Evolutionary conservation across 331 rosid genomes (phyloP), one percentile per base, ranked within the genome.

Genomic region (Acacia pycnantha): DNA sequence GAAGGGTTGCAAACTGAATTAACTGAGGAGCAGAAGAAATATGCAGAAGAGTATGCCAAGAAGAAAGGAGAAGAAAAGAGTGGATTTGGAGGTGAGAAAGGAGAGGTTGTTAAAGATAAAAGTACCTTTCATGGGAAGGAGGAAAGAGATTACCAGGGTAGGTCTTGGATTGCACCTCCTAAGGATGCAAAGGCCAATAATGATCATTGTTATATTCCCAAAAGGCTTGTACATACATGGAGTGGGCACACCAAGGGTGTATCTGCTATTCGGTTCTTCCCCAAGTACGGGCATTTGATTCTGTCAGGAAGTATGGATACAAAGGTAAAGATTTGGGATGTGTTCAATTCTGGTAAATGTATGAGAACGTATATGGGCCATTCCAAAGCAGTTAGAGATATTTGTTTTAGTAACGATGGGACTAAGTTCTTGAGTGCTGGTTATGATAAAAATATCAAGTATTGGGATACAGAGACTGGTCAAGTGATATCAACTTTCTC

Each of bases 301-400:
- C 89, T 96, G 6, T 96, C 99, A 1, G 99, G 97, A 0, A 89
- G 98, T 19, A 86, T 92, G 98, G 99, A 93, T 62, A 91, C 97
- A 0, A 96, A 94, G 90, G 92, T 94, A 62, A 93, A 96, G 90
- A 96, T 96, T 82, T 96, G 99, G 99, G 99, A 93, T 78, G 99
- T 94, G 77, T 93, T 90, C 81, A 94, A 94, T 81, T 91, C 98
- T 1, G 98, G 97, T 4, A 96, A 94, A 78, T 94, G 99, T 74
- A 96, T 96, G 99, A 92, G 99, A 77, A 94, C 99, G 56, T 96
- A 95, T 73, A 91, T 93, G 97, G 98, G 99, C 26, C 99, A 93
- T 75, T 88, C 97, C 0, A 91, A 93, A 70, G 98, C 94, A 0
- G 99, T 95, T 35, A 78, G 98, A 77, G 98, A 93, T 83, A 90